Evolutionary conservation across 441 rosid genomes (phyloP), one percentile per base, ranked within the genome.

Genomic region (Kokia cookei): DNA sequence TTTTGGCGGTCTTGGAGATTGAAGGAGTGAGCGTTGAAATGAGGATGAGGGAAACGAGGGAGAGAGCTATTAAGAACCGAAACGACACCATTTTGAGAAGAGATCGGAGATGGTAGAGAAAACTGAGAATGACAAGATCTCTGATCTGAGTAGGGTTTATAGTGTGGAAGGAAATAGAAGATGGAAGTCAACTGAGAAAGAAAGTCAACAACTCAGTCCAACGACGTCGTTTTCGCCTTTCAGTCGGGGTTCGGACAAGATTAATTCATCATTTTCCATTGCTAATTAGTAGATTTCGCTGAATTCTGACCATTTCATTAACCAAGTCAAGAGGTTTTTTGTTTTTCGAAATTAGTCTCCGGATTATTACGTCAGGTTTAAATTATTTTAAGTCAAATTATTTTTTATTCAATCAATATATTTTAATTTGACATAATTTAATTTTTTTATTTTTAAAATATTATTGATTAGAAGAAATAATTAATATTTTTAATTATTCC

Each of bases 21-120:
- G 93, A 80, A 2, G 85, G 82, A 40, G 93, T 76, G 80, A 89
- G 73, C 5, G 76, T 62, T 58, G 92, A 83, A 76, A 89, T 71
- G 74, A 95, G 76, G 77, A 95, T 79, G 78, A 93, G 83, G 22
- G 89, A 59, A 11, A 85, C 24, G 77, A 95, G 88, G 2, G 86
- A 85, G 84, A 90, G 76, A 43, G 86, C 77, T 73, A 93, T 84
- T 19, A 90, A 13, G 62, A 69, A 74, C 71, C 93, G 96, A 64
- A 75, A 73, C 77, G 95, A 80, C 97, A 87, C 86, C 79, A 74
- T 80, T 62, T 78, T 79, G 2, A 64, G 79, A 61, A 74, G 74
- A 57, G 71, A 53, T 55, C 43, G 13, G 9, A 22, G n/a, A 35
- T 14, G 2, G 22, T 42, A 1, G 17, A 22, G 32, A 42, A 15